Base-by-base conservation (phyloP, 345 rosid genomes). In the Geranium rotundifolium region DNA sequence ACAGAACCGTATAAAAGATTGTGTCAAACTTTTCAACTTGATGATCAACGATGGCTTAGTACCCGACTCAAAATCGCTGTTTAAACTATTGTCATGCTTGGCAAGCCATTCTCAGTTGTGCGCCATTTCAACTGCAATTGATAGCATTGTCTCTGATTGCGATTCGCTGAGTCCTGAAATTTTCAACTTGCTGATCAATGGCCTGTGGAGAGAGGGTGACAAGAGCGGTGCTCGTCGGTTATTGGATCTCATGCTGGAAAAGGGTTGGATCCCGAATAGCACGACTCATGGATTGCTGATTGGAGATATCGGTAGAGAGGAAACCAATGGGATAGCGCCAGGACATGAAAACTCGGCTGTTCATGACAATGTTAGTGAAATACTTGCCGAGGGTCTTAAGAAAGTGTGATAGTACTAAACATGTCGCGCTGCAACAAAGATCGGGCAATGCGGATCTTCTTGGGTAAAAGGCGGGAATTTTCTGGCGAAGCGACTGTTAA, bases 201-300 rank as follows among this genome's bases (percentile, higher is more conserved):
- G 77, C 30, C 65, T 79, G 56, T 81, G 80, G 85, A 79, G 73
- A 65, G 88, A 79, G 63, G 82, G 85, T 60, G 62, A 63, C 54
- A 61, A 58, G 69, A 29, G 29, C 20, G 75, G 77, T 61, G 85
- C 79, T 15, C 13, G 61, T 30, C 59, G 55, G 60, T 57, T 83
- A 55, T 74, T 81, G 63, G 82, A 79, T 64, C 30, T 59, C 55
- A 83, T 81, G 88, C 66, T 83, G 73, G 82, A 75, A 71, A 83
- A 59, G 65, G 84, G 82, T 60, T 83, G 82, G 81, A 72, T 81
- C 7, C 85, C 84, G 0, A 79, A 77, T 77, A 66, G 77, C 55
- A 52, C 56, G 17, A 77, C 80, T 29, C 88, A 83, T 56, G n/a
- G 71, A 18, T 73, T 73, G 73, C 66, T 83, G 67, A 68, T 79